Evolutionary conservation across 2,329 filamentous ascomycete genomes (phyloP).

Genomic region (Gnomoniopsis smithogilvyi): DNA sequence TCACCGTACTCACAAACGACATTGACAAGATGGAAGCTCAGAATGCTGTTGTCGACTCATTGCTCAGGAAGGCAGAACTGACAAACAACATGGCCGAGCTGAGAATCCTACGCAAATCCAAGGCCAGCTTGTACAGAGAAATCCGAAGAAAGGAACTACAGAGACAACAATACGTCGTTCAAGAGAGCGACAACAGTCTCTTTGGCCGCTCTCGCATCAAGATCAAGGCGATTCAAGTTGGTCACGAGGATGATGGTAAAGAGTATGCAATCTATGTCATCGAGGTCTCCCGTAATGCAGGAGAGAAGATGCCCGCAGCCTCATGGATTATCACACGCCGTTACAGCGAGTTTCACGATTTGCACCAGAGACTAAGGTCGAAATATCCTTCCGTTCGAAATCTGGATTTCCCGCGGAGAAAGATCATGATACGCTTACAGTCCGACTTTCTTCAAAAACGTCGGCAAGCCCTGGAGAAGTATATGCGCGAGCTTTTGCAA

Average conservation of each 20-base stretch:
- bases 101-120: constrained; percentile 88
- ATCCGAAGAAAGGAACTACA: constrained; percentile 93
- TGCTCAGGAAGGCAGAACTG: constrained; percentile 90
- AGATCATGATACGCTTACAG: constrained; percentile 95
- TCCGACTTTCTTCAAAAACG: constrained; percentile 93
- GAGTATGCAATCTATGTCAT: constrained; percentile 93
- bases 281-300: constrained; percentile 85
- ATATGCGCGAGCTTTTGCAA: constrained; percentile 75
- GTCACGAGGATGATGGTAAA: constrained; percentile 84
- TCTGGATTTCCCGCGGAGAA: constrained; percentile 86
- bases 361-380: constrained; percentile 83
- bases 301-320: constrained; percentile 94
- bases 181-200: constrained; percentile 96
- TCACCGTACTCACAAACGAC: constrained; percentile 80
- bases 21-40: constrained; percentile 87
- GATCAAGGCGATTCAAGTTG: constrained; percentile 91
- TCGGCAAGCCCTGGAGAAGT: constrained; percentile 77
- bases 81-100: constrained; percentile 96
- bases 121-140: constrained; percentile 87
- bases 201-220: constrained; percentile 87
- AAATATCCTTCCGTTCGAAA: constrained; percentile 85
- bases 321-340: constrained; percentile 89
- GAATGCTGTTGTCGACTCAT: constrained; percentile 84
- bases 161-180: constrained; percentile 92
- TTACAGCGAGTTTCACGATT: constrained; percentile 95